Evolutionary conservation across 768 basidiomycete genomes (phyloP).

Genomic region (Pleurotus giganteus): DNA sequence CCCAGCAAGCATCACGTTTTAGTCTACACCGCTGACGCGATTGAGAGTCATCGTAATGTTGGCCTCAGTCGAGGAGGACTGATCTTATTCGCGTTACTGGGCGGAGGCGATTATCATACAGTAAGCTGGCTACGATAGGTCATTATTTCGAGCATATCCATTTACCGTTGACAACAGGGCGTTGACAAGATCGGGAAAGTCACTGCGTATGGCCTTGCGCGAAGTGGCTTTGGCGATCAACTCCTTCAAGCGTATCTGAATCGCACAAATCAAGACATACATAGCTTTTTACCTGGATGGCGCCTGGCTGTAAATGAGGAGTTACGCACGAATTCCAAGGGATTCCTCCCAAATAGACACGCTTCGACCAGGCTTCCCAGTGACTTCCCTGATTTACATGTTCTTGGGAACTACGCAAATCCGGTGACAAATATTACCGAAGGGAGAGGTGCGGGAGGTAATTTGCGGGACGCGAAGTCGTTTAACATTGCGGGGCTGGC

Average conservation of each 20-base stretch:
- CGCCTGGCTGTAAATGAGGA: background rate
- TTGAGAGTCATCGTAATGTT: conserved; percentile 20
- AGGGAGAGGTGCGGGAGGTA: conserved; percentile 13
- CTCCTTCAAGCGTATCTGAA: conserved; percentile 37
- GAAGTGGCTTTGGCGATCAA: conserved; percentile 54
- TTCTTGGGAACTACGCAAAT: conserved; percentile 54
- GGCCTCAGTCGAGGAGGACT: conserved; percentile 25
- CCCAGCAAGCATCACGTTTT: conserved; percentile 44
- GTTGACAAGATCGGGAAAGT: conserved; percentile 42
- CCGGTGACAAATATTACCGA: conserved; percentile 49
- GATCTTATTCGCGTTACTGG: conserved; percentile 30
- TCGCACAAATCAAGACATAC: conserved; percentile 3
- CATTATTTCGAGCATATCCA: conserved; percentile 24
- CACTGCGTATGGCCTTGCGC: conserved; percentile 57
- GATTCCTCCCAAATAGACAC: background rate
- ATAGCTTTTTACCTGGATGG: background rate
- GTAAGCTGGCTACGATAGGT: conserved; percentile 33
- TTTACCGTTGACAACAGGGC: conserved; percentile 4
- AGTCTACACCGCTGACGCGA: conserved; percentile 16
- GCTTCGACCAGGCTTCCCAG: conserved; percentile 30
- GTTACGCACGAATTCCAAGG: conserved; percentile 1
- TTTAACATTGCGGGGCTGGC: conserved; percentile 45
- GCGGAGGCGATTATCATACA: conserved; percentile 33
- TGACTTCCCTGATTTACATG: conserved; percentile 49
- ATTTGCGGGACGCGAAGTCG: conserved; percentile 27